Evolutionary conservation across 2,329 filamentous ascomycete genomes (phyloP), one percentile per base, ranked within the genome.

Genomic region (Hypoxylon rubiginosum): DNA sequence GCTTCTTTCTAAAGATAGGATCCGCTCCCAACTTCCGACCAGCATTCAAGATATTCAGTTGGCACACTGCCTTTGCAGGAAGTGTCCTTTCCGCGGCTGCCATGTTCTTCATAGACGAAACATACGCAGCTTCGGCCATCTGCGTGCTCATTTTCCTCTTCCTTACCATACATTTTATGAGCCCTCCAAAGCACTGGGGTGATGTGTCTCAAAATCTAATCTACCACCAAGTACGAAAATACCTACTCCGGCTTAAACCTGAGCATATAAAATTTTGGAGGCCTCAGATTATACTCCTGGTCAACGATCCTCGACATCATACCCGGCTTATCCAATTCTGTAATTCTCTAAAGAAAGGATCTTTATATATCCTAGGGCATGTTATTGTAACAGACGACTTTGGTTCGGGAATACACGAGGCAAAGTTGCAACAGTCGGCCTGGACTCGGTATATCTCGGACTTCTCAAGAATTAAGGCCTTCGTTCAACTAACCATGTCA

Each of bases 261-360:
- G 93, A 97, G 73, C 93, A 97, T 75, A 94, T 97, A 78, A 97
- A 97, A 74, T 97, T 97, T 76, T 97, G 94, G 93, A 86, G 93
- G 55, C 93, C 93, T 0, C 93, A 97, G 70, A 94, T 97, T 46
- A 86, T 97, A 51, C 84, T 97, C 0, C 87, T 97, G 57, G 88
- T 96, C 69, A 96, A 95, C 75, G 88, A 96, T 72, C 91, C 93
- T 3, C 86, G 93, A n/a, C 86, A 86, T 5, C 92, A 96, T 75
- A 93, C 92, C 57, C 90, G 92, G 45, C 85, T 97, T 43, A 95
- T 97, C 2, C 92, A 94, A 64, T 97, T 97, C 72, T 97, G 93
- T 79, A 97, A 97, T 77, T 94, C 92, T 0, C 82, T 97, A 76
- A 97, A 97, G 77, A 97, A 97, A 74, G 94, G 93, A 0, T 90